phyloP scores from a whole-genome alignment of 1,284 basidiomycete species.

The Malassezia vespertilionis region DNA sequence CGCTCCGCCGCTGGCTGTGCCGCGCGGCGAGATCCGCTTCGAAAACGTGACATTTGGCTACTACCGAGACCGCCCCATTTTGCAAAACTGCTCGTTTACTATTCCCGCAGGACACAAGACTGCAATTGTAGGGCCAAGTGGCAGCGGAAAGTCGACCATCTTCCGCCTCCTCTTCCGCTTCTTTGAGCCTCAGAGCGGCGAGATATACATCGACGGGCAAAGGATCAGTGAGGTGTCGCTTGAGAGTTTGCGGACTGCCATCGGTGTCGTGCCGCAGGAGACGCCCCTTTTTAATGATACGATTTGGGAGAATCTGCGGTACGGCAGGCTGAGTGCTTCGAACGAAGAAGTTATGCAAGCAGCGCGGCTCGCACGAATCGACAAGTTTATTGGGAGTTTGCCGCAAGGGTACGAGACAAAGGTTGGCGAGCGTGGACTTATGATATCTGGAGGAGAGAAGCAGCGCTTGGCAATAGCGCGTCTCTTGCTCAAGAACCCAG shows the following conservation, averaged over 20 bases:
- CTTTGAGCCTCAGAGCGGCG: conserved; percentile 72
- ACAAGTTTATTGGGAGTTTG: conserved; percentile 65
- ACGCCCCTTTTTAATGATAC: conserved; percentile 93
- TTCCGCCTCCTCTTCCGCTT: conserved; percentile 88
- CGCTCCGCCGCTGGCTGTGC: conserved; percentile 60
- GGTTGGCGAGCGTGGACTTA: conserved; percentile 88
- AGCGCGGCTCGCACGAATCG: conserved; percentile 74
- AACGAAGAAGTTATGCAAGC: conserved; percentile 79
- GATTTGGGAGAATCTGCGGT: conserved; percentile 86
- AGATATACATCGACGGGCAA: conserved; percentile 76
- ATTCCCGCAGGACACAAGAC: conserved; percentile 91
- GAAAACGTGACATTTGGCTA: conserved; percentile 87
- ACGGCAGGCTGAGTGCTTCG: conserved; percentile 74
- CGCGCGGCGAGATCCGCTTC: conserved; percentile 77
- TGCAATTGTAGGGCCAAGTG: conserved; percentile 89
- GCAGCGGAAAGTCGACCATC: conserved; percentile 95
- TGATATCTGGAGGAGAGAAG: conserved; percentile 98
- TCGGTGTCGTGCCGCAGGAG: conserved; percentile 95
- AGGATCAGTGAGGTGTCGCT: conserved; percentile 67
- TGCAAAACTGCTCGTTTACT: conserved; percentile 64
- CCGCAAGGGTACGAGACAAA: conserved; percentile 79
- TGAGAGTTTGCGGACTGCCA: conserved; percentile 60
- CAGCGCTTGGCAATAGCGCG: conserved; percentile 88
- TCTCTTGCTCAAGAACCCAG: conserved; percentile 81
- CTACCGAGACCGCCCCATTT: conserved; percentile 78